These are phyloP conservation scores for Paramecium caudatum DNA, from an alignment of 73 alveolate genomes.

Conservation along the genomic window DNA sequence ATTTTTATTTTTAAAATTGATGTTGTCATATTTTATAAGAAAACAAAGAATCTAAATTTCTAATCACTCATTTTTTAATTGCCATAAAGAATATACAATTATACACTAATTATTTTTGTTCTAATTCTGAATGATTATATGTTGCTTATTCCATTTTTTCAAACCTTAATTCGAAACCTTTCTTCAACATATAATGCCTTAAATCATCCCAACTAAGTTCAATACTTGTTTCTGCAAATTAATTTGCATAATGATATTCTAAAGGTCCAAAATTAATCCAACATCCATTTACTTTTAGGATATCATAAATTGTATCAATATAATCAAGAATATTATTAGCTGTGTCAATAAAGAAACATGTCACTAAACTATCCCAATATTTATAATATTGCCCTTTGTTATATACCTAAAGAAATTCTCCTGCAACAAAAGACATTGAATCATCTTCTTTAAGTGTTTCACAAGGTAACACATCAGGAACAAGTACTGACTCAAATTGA, in stretches of 20 bases:
- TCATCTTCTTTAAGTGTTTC: constrained; percentile 80
- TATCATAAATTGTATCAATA: constrained; percentile 92
- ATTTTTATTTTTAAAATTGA: background rate
- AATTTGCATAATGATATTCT: constrained; percentile 93
- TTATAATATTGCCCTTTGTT: constrained; percentile 77
- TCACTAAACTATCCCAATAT: constrained; percentile 92
- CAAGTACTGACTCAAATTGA: constrained; percentile 80
- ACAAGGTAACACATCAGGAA: constrained; percentile 85
- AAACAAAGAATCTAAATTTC: background rate
- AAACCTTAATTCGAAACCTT: constrained; percentile 85
- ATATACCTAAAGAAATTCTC: constrained; percentile 96
- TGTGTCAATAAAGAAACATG: constrained; percentile 98
- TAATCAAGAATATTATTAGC: constrained; percentile 97
- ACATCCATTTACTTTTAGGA: constrained; percentile 92
- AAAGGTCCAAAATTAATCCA: constrained; percentile 98
- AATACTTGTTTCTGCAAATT: constrained; percentile 83
- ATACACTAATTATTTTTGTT: constrained; percentile 25
- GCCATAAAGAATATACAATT: constrained; percentile 50
- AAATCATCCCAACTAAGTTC: constrained; percentile 91
- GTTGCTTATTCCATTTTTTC: constrained; percentile 70
- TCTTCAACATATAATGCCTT: background rate
- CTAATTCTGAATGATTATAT: constrained; percentile 65
- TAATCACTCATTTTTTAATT: constrained; percentile 8
- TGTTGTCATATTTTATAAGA: constrained; percentile 23
- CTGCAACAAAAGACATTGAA: constrained; percentile 93